Evolutionary conservation across 164 flowering plant genomes (phyloP), one percentile per base, ranked within the genome.

Genomic region (Umbilicus rupestris): DNA sequence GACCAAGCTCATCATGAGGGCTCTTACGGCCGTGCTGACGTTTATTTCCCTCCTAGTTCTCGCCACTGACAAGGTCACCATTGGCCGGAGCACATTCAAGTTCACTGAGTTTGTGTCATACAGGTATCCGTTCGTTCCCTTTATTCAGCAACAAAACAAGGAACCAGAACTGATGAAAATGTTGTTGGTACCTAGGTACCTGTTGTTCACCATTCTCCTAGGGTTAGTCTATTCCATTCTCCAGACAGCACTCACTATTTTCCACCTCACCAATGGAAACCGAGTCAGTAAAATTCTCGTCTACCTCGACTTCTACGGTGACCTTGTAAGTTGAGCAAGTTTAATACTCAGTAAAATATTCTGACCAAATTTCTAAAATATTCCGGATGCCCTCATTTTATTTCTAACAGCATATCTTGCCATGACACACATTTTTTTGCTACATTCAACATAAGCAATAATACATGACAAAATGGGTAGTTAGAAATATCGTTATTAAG

Each of bases 301-400:
- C 5, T 55, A 12, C 60, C 6, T 55, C 33, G 60, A 55, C 33
- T 55, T 55, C 33, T 55, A 26, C 19, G 60, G 60, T 11, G 60
- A 55, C 60, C 31, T 55, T 10, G 60, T 55, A 55, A 28, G 60
- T 55, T 26, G n/a, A n/a, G n/a, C n/a, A n/a, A n/a, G n/a, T n/a
- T n/a, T n/a, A n/a, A n/a, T n/a, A n/a, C n/a, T n/a, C n/a, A n/a
- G n/a, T n/a, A n/a, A n/a, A n/a, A n/a, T n/a, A n/a, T n/a, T n/a
- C n/a, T n/a, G n/a, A n/a, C n/a, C n/a, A n/a, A n/a, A n/a, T n/a
- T n/a, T n/a, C n/a, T n/a, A n/a, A n/a, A n/a, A n/a, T n/a, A n/a
- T n/a, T n/a, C n/a, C n/a, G n/a, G n/a, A n/a, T n/a, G n/a, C n/a
- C n/a, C n/a, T n/a, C n/a, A n/a, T n/a, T n/a, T n/a, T n/a, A n/a